Evolutionary conservation across 805 yeast genomes (phyloP).

Genomic region (Candida pseudoglaebosa): DNA sequence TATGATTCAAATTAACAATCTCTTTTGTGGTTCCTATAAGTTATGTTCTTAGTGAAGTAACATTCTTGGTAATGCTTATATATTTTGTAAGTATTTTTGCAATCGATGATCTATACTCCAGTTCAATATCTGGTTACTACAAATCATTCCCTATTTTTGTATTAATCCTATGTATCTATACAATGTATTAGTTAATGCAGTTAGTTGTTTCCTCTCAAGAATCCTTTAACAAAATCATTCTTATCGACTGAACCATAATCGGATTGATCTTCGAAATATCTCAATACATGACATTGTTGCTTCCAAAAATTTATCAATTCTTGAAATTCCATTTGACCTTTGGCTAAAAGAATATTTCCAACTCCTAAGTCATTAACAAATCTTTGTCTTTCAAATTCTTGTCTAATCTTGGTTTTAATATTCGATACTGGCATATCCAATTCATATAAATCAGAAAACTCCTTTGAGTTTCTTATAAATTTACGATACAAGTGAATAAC

Average conservation of each 20-base stretch:
- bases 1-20: too few species aligned
- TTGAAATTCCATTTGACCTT: constrained; percentile 90
- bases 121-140: too few species aligned
- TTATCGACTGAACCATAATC: constrained; percentile 51
- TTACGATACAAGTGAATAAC: constrained; percentile 71
- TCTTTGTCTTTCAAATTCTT: constrained; percentile 83
- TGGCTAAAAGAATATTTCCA: constrained; percentile 65
- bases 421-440: constrained; percentile 74
- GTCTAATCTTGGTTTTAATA: constrained; percentile 80
- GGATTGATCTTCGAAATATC: constrained; percentile 69
- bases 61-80: too few species aligned
- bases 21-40: too few species aligned
- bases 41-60: too few species aligned
- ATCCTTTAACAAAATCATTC: constrained; percentile 66
- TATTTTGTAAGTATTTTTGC: too few species aligned
- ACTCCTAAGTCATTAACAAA: constrained; percentile 64
- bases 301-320: constrained; percentile 88
- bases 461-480: constrained; percentile 60
- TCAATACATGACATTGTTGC: constrained; percentile 79
- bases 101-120: too few species aligned
- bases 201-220: constrained; percentile 55
- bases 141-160: constrained; percentile 1
- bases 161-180: background rate
- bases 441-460: constrained; percentile 61
- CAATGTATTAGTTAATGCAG: background rate